Percentiles rank a stretch among this genome's conserved stretches.
These are phyloP conservation scores for Daldinia caldariorum DNA, from an alignment of 495 filamentous ascomycete species.

Conservation along the genomic window DNA sequence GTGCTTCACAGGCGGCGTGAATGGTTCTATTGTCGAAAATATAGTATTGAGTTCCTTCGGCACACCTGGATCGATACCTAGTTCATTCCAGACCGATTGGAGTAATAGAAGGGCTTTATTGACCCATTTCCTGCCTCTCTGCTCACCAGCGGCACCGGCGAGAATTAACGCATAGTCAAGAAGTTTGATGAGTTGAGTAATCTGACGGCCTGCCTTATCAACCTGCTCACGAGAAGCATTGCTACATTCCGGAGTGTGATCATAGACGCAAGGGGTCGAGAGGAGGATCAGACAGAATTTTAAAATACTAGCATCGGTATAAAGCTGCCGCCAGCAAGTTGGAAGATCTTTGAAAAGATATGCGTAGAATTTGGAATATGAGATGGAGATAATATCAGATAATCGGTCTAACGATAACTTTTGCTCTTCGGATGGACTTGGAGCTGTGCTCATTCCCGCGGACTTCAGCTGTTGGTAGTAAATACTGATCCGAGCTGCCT, in stretches of 20 bases:
- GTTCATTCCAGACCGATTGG: constrained; percentile 45
- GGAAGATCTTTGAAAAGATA: constrained; percentile 81
- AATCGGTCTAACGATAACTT: constrained; percentile 47
- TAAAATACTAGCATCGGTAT: constrained; percentile 78
- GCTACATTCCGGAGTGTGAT: constrained; percentile 32
- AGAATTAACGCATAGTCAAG: constrained; percentile 87
- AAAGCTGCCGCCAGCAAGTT: constrained; percentile 76
- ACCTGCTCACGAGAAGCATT: constrained; percentile 5
- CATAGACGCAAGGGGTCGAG: constrained; percentile 46
- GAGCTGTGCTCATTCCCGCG: neutral
- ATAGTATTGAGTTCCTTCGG: constrained; percentile 38
- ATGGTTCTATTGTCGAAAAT: constrained; percentile 55
- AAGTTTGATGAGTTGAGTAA: constrained; percentile 64
- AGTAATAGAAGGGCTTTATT: constrained; percentile 62
- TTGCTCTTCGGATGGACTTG: constrained; percentile 13
- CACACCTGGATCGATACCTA: neutral
- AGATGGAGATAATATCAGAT: constrained; percentile 54
- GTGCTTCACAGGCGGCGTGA: constrained; percentile 52
- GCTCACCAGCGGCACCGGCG: constrained; percentile 70
- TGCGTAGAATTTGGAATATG: constrained; percentile 72
- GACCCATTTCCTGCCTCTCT: constrained; percentile 67
- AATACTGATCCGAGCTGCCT: constrained; percentile 44
- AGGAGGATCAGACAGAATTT: constrained; percentile 61
- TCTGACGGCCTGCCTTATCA: constrained; percentile 46
- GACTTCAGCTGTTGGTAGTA: constrained; percentile 28